Conservation (phyloP, 371 early-diverging fungal genomes). For the Basidiobolus meristosporus region DNA sequence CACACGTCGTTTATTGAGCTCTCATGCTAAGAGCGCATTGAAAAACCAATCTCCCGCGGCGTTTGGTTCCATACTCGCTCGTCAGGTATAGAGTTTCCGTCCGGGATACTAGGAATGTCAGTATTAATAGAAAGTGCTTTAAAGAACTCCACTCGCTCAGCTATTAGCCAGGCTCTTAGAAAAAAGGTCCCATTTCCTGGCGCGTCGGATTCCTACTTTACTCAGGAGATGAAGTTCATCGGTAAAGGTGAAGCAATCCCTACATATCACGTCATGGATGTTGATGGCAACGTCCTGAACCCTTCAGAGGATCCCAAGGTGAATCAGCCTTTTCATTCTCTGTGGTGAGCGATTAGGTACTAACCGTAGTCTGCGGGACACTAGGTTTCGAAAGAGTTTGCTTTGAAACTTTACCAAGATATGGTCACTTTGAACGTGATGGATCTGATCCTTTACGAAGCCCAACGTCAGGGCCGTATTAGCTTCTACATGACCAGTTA, state of each 20-base stretch:
- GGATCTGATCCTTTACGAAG: conserved; percentile 89
- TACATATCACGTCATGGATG: conserved; percentile 87
- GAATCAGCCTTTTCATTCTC: conserved; percentile 2
- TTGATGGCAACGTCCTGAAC: conserved; percentile 56
- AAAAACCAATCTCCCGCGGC: no score
- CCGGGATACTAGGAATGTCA: no score
- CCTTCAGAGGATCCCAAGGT: conserved; percentile 54
- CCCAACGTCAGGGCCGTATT: conserved; percentile 95
- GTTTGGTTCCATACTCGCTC: no score
- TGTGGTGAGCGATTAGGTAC: no score
- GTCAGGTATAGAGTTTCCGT: no score
- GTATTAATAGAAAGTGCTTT: no score
- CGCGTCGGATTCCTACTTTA: conserved; percentile 24
- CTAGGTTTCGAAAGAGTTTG: conserved; percentile 51
- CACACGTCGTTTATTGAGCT: no score
- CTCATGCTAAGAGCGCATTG: no score
- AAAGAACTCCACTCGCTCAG: no score
- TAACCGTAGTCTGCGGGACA: no score
- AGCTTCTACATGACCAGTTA: conserved; percentile 96
- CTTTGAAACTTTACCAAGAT: conserved; percentile 61
- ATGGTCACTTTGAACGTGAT: conserved; percentile 80
- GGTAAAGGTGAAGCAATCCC: conserved; percentile 39
- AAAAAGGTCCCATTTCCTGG: conserved; percentile 16
- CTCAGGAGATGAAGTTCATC: conserved; percentile 19
- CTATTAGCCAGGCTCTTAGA: no score